Conservation (phyloP, 306 rosid species). For the Rosa multiflora region DNA sequence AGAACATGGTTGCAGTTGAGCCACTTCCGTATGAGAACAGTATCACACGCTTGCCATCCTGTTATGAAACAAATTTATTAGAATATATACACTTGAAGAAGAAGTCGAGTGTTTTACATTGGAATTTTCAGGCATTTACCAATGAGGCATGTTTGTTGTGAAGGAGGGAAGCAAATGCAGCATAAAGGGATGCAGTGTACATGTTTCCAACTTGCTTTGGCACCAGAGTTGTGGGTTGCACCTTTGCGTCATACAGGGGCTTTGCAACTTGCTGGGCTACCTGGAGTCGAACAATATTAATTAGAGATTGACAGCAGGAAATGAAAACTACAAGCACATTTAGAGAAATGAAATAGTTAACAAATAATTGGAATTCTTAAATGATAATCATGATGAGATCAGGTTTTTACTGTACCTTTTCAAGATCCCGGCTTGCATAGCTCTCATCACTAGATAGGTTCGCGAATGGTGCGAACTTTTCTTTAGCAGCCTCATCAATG, state of each 20-base stretch:
- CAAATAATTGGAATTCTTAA: not conserved
- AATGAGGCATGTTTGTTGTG: constrained; percentile 70
- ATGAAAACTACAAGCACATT: constrained; percentile 3
- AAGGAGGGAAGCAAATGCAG: constrained; percentile 88
- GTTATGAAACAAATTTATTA: constrained; percentile 24
- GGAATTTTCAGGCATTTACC: constrained; percentile 45
- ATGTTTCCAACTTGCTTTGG: constrained; percentile 98
- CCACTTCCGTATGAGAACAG: constrained; percentile 98
- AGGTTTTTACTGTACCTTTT: constrained; percentile 57
- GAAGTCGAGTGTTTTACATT: not conserved
- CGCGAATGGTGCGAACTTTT: constrained; percentile 75
- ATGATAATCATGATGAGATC: not conserved
- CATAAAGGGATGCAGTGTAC: constrained; percentile 99
- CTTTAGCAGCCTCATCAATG: constrained; percentile 65
- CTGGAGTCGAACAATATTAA: constrained; percentile 41
- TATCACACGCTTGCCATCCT: constrained; percentile 74
- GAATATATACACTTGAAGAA: not conserved
- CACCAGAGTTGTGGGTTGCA: constrained; percentile 83
- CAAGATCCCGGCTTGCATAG: constrained; percentile 96
- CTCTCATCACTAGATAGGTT: constrained; percentile 76
- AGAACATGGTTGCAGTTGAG: constrained; percentile 84
- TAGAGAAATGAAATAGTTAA: not conserved
- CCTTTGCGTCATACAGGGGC: constrained; percentile 77
- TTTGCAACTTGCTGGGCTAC: constrained; percentile 87
- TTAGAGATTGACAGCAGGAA: constrained; percentile 17